Evolutionary conservation across 805 yeast species (phyloP), one percentile per base, ranked within the genome.

Genomic region (Cyberlindnera veronae): DNA sequence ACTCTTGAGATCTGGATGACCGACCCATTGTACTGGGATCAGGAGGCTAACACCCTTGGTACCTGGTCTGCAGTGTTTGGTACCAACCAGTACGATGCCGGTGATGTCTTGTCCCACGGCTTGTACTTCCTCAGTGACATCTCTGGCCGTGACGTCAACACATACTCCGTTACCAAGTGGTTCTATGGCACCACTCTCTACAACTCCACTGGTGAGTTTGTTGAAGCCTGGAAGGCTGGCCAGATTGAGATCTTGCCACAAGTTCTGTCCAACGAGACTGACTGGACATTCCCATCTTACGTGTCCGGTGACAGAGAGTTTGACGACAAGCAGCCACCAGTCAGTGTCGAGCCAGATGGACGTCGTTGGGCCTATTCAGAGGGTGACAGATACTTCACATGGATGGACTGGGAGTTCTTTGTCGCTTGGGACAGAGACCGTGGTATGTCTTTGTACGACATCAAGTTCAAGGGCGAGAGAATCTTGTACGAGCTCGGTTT

Each of bases 371-470:
- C 37, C 15, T 53, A 32, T 41, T 44, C 43, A 15, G 60, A 54
- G 36, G 22, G 29, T 6, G 60, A 57, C 22, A 48, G 59, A 43
- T 57, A 53, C 42, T 57, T 57, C 46, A 48, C 53, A 9, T 55
- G 61, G 61, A 53, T 57, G 58, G 60, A 54, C 36, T 57, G 61
- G 61, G 54, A 50, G 38, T 53, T 57, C 39, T 57, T 42, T 23
- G 36, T 45, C 26, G 46, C 57, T 3, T 57, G 60, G 59, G 32
- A 42, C 17, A 50, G 60, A 44, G 61, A 57, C 33, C 31, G 36
- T 5, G 61, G 60, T 32, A 18, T 54, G 42, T 40, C 57, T 7
- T 31, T 57, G 21, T 54, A 48, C 39, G 58, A 57, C 36, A 33
- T 57, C 14, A 54, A 46, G 44, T 56, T 54, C 44, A 54, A 56